Evolutionary conservation across 1,139 yeast species (phyloP), one percentile per base, ranked within the genome.

Genomic region (Suhomyces panamericanus): DNA sequence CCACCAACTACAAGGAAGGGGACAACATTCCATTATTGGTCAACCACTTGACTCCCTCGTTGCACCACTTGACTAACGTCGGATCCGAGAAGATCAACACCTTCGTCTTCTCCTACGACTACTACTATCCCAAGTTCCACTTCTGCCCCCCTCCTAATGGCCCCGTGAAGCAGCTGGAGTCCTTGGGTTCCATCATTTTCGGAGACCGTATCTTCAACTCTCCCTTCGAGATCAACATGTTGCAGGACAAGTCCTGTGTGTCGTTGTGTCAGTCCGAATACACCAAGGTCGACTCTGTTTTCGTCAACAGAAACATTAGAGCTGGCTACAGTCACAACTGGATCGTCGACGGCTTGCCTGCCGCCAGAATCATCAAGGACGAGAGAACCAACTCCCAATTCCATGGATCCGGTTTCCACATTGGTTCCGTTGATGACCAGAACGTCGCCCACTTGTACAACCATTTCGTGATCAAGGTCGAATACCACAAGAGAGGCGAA

Each of bases 131-230:
- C 33, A 81, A 82, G 51, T 85, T 95, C 60, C 89, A 86, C 60
- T 88, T 91, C 65, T 93, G 99, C 67, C 62, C 64, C 48, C 99
- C 98, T 0, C 63, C 68, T 41, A 84, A 75, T 28, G 87, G 85
- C 0, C 80, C 85, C 14, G 73, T 75, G 55, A 84, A 85, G 55
- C 96, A 89, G 64, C 81, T 89, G 55, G 98, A 91, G 67, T 85
- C 95, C 11, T 75, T 93, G 43, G 99, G 99, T 7, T 85, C 97
- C 1, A 85, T 93, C 52, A 76, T 93, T 47, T 90, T 95, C 65
- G 99, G 99, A 49, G 99, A 93, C 67, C 78, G 99, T 61, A 90
- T 93, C 52, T 90, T 87, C 74, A 85, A 88, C 60, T 89, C 98
- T 8, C 97, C 98, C 2, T 89, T 87, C 59, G 79, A 85, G 46